Percentiles rank a stretch among this genome's conserved stretches.
Conservation (phyloP, 768 basidiomycete species). For the Xerocomus brunneocitrinus region DNA sequence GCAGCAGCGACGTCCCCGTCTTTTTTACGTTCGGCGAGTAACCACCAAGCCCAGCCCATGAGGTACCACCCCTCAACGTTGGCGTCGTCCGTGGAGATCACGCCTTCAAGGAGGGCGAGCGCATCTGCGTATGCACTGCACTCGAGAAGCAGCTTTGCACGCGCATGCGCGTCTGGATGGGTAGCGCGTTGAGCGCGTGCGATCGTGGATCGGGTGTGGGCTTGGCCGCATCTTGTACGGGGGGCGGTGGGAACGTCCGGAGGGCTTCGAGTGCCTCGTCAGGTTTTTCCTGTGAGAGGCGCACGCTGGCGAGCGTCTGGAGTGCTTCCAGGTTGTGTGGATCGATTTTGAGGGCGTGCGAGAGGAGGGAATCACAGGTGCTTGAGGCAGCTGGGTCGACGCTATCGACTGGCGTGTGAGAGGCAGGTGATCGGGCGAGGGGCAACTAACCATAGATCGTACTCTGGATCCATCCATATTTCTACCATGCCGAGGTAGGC, state of each 20-base stretch:
- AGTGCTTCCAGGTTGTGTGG: conserved; percentile 75
- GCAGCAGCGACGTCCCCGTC: conserved; percentile 45
- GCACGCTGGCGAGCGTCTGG: conserved; percentile 76
- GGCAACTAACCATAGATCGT: conserved; percentile 69
- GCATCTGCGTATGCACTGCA: conserved; percentile 67
- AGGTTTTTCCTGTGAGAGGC: conserved; percentile 80
- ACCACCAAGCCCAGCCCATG: conserved; percentile 90
- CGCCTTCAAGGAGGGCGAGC: conserved; percentile 67
- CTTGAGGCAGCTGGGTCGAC: conserved; percentile 78
- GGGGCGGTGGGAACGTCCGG: conserved; percentile 17
- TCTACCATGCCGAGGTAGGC: conserved; percentile 88
- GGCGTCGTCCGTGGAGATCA: conserved; percentile 78
- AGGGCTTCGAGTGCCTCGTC: conserved; percentile 64
- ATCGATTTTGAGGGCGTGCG: conserved; percentile 67
- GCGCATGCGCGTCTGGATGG: conserved; percentile 67
- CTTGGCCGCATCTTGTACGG: background rate
- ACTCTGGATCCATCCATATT: conserved; percentile 91
- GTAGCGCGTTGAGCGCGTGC: conserved; percentile 39
- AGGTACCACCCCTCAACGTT: conserved; percentile 92
- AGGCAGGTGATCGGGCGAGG: background rate
- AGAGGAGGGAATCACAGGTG: conserved; percentile 74
- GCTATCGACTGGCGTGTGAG: conserved; percentile 36
- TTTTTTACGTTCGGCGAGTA: conserved; percentile 70
- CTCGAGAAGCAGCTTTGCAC: conserved; percentile 83
- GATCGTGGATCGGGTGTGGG: conserved; percentile 18